These are phyloP conservation scores for Ceraceosorus guamensis DNA, from an alignment of 1,284 basidiomycete species.

Conservation along the genomic window DNA sequence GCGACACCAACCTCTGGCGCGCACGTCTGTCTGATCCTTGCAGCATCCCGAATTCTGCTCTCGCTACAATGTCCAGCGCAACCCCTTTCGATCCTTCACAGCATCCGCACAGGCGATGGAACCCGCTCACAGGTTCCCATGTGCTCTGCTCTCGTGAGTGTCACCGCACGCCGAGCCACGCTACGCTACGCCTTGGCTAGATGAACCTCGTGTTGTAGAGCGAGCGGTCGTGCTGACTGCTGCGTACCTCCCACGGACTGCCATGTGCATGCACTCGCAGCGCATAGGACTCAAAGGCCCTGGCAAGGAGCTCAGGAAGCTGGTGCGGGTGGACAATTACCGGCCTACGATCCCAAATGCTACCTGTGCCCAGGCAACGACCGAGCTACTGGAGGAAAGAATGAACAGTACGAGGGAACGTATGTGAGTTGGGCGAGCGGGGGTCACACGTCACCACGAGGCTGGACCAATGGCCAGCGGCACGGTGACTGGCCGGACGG, in stretches of 20 bases:
- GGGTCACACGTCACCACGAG: too few species aligned
- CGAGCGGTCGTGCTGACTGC: not conserved
- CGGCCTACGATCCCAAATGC: constrained; percentile 69
- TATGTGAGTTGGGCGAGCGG: constrained; percentile 42
- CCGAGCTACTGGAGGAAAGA: constrained; percentile 66
- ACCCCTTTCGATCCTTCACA: constrained; percentile 32
- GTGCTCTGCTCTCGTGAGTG: constrained; percentile 43
- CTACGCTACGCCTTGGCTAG: not conserved
- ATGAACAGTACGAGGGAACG: constrained; percentile 65
- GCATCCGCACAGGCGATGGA: constrained; percentile 44
- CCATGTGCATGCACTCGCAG: not conserved
- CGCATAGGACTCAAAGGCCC: constrained; percentile 44
- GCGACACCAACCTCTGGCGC: too few species aligned
- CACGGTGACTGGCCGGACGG: too few species aligned
- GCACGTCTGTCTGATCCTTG: too few species aligned
- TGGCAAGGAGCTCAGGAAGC: constrained; percentile 47
- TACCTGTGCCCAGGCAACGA: constrained; percentile 85
- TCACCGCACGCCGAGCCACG: not conserved
- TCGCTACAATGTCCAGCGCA: not conserved
- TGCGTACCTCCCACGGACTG: not conserved
- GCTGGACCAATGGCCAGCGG: too few species aligned
- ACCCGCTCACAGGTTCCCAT: constrained; percentile 35
- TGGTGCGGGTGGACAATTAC: constrained; percentile 42
- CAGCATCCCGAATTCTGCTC: too few species aligned
- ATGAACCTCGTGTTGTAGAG: not conserved